A percentile compares a stretch with the other conserved stretches of the same genome.
These are phyloP conservation scores for Yamadazyma kanchanaburiensis DNA, from an alignment of 1,139 yeast genomes.

Conservation along the genomic window DNA sequence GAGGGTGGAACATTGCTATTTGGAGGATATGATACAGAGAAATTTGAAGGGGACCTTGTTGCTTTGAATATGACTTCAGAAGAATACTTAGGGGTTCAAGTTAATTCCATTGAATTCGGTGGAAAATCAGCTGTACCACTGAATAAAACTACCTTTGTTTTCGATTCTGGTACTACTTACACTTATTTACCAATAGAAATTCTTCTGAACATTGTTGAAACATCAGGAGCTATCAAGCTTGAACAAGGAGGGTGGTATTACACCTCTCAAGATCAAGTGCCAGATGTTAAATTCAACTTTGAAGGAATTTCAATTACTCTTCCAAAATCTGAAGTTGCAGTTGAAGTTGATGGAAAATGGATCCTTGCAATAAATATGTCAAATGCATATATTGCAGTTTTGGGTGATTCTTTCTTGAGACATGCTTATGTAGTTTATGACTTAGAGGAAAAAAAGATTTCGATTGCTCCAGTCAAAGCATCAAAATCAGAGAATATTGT, in stretches of 20 bases:
- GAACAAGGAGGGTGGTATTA: slow-evolving; percentile 8
- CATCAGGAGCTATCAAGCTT: slow-evolving; percentile 1
- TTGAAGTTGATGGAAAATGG: too few relatives aligned
- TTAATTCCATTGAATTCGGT: slow-evolving; percentile 14
- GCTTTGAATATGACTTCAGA: slow-evolving; percentile 15
- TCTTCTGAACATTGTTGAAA: slow-evolving; percentile 15
- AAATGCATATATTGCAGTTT: too few relatives aligned
- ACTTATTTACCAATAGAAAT: slow-evolving; percentile 19
- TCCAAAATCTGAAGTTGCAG: too few relatives aligned
- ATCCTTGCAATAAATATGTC: too few relatives aligned
- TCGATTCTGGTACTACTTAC: slow-evolving; percentile 29
- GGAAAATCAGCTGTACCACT: slow-evolving; percentile 16
- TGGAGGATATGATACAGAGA: slow-evolving; percentile 51
- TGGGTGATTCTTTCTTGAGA: too few relatives aligned
- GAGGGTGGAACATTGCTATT: slow-evolving; percentile 37
- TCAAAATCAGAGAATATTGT: too few relatives aligned
- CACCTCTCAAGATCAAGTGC: slow-evolving; percentile 5
- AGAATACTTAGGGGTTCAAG: slow-evolving; percentile 18
- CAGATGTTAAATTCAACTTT: slow-evolving; percentile 23
- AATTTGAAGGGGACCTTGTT: slow-evolving; percentile 33
- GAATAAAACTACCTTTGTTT: slow-evolving; percentile 5
- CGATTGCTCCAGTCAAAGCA: too few relatives aligned
- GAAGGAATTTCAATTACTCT: slow-evolving; percentile 28
- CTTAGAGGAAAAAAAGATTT: too few relatives aligned
- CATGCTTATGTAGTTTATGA: too few relatives aligned